Percentiles rank a stretch among this genome's conserved stretches.
These are phyloP conservation scores for Solanum boliviense DNA, from an alignment of 257 asterid species.

Conservation along the genomic window DNA sequence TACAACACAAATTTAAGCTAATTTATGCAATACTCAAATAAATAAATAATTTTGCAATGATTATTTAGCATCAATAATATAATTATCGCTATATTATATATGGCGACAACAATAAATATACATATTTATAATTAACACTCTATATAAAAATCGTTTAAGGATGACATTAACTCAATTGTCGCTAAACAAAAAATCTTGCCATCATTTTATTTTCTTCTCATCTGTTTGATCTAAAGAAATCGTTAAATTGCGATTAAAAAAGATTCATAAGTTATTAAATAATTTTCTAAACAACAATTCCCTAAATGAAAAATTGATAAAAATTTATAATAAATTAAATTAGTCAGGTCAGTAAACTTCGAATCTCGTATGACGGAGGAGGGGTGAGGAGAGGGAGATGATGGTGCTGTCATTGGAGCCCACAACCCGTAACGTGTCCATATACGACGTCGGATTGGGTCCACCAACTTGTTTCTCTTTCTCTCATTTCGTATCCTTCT, in stretches of 20 bases:
- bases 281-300: too few species aligned
- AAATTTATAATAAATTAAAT: fast-evolving
- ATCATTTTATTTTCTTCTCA: not conserved
- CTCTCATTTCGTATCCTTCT: not conserved
- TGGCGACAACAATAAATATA: too few species aligned
- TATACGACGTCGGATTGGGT: not conserved
- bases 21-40: not conserved
- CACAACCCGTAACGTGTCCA: slow-evolving; percentile 1
- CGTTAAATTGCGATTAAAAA: too few species aligned
- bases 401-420: not conserved
- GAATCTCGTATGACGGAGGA: not conserved
- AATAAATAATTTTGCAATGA: not conserved
- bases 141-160: too few species aligned
- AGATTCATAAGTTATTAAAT: too few species aligned
- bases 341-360: not conserved
- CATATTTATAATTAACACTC: not conserved
- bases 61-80: too few species aligned
- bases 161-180: not conserved
- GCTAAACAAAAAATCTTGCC: not conserved
- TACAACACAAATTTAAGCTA: not conserved
- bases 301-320: fast-evolving
- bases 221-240: not conserved
- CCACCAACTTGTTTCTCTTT: not conserved
- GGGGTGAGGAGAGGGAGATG: not conserved
- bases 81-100: not conserved